Base-by-base conservation (phyloP, 2,329 filamentous ascomycete genomes). In the Alternaria sp. region DNA sequence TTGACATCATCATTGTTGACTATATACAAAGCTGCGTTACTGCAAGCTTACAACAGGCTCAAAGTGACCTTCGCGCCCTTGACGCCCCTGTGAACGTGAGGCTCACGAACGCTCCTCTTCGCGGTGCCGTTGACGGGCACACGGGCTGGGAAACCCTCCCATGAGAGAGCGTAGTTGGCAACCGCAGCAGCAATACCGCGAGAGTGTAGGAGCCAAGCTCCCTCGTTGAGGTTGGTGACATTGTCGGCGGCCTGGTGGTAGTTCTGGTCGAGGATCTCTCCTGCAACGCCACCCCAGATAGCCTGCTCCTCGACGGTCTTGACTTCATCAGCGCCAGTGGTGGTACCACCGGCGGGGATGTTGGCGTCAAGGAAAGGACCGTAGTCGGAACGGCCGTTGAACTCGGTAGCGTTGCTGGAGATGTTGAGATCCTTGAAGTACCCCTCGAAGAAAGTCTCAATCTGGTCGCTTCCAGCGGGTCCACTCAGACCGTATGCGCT, bases 331-430 rank as follows among this genome's bases (percentile, higher is more conserved):
- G 78, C 79, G 6, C 80, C 81, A 4, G 79, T 81, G 41, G 75
- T 76, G 5, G 75, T 74, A 14, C 80, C 79, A 7, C 79, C 79
- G 3, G 73, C 69, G 3, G 79, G 75, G 45, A 81, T 79, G 43
- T 74, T 75, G 11, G 59, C 67, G 28, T 76, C 71, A 41, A 81
- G 71, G 70, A 81, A 81, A 1, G 77, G 71, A 33, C 69, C 73
- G 46, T 82, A 81, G 61, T 82, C 80, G 3, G 73, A 78, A n/a
- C 79, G 78, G 11, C 79, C 79, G 55, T 76, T 66, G 58, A 81
- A 81, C 12, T 60, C 75, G 11, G 77, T 77, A 4, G 74, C 70
- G 6, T 72, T 77, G 63, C 63, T 78, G 23, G 73, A 71, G 11
- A 75, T 63, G 8, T 75, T 75, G 2, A 73, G 61, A 23, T 56